Evolutionary conservation across 2,329 filamentous ascomycete genomes (phyloP), one percentile per base, ranked within the genome.

Genomic region (Leptodontidium sp.): DNA sequence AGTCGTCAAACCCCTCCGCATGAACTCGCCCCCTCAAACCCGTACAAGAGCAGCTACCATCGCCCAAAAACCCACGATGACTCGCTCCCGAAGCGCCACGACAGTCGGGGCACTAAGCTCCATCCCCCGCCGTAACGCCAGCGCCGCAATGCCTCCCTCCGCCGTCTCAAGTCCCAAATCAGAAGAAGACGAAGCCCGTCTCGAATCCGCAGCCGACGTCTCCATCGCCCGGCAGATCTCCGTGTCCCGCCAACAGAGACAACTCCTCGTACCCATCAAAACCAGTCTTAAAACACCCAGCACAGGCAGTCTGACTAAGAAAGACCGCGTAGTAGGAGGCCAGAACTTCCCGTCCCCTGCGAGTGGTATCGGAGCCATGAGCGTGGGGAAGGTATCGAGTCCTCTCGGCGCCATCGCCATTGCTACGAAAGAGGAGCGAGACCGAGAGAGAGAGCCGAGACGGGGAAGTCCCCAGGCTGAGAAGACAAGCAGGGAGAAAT

Each of bases 141-240:
- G 68, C 45, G 53, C 61, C 59, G 55, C 43, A 38, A 61, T 58
- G 5, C 38, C 49, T 5, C 43, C 38, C 29, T 52, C 59, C 15
- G 24, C 61, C 24, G n/a, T 55, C 40, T 50, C 67, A 45, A 57
- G 63, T 35, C 29, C 17, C 21, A 58, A 63, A 29, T 17, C 58
- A 59, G 24, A 72, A 59, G 24, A 72, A 43, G 81, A 84, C 0
- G 81, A 84, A 71, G 77, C 78, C 26, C 82, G 80, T 7, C 78
- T 86, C 15, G 84, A 85, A 71, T 84, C 84, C 53, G 87, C 88
- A 1, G 88, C 90, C 4, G 86, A 91, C 77, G 83, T 90, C 57
- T 91, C 88, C 1, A 91, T 92, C 72, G 89, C 89, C 0, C 83
- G 90, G 1, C 89, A 91, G 77, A 90, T 92, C 72, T 90, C 87